A percentile compares a stretch with the other conserved stretches of the same genome.
Conservation (phyloP, 257 asterid genomes). For the Fraxinus quadrangulata region DNA sequence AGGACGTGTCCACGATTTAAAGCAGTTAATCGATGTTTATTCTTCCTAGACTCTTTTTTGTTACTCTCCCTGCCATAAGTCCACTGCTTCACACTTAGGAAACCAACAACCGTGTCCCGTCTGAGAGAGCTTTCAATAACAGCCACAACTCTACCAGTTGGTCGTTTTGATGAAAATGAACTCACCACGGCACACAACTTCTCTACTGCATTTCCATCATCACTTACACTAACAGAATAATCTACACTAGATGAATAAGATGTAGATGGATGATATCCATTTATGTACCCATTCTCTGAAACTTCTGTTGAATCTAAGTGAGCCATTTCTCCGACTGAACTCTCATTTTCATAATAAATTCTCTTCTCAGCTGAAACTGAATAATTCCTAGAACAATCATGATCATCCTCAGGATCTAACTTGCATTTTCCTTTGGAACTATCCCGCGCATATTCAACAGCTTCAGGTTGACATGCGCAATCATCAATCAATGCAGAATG, state of each 20-base stretch:
- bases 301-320: constrained; percentile 27
- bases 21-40: constrained; percentile 36
- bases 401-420: constrained; percentile 29
- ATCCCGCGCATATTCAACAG: constrained; percentile 27
- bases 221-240: constrained; percentile 28
- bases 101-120: constrained; percentile 67
- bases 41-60: constrained; percentile 55
- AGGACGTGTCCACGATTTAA: constrained; percentile 46
- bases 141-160: constrained; percentile 85
- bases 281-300: constrained; percentile 29
- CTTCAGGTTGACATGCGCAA: constrained; percentile 34
- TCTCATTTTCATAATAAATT: constrained; percentile 20
- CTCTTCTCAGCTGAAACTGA: constrained; percentile 23
- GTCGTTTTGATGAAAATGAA: constrained; percentile 70
- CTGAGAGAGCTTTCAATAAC: constrained; percentile 60
- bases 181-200: constrained; percentile 44
- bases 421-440: constrained; percentile 48
- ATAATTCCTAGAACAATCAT: constrained; percentile 26
- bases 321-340: constrained; percentile 33
- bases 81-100: constrained; percentile 71
- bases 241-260: constrained; percentile 29
- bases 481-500: constrained; percentile 33
- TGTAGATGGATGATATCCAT: constrained; percentile 28
- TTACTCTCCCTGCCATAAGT: constrained; percentile 44
- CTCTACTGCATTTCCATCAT: constrained; percentile 42